Percentiles rank a stretch among this genome's conserved stretches.
These are phyloP conservation scores for Wickerhamiella azymoides DNA, from an alignment of 805 yeast genomes.

Conservation along the genomic window DNA sequence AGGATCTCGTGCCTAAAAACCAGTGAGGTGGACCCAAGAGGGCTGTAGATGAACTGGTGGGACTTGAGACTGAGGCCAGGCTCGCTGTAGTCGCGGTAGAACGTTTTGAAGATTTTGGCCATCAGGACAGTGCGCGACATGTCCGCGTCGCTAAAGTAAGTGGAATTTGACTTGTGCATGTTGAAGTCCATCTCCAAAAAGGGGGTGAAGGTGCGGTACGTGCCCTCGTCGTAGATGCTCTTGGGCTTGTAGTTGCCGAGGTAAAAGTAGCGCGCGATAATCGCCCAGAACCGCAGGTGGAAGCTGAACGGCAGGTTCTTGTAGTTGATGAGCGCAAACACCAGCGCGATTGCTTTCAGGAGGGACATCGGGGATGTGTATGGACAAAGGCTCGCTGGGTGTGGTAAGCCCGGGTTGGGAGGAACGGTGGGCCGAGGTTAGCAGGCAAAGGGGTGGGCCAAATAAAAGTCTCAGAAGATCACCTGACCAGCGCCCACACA, in stretches of 20 bases:
- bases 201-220: slow-evolving; percentile 44
- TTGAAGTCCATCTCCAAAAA: slow-evolving; percentile 76
- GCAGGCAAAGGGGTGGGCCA: too few species aligned
- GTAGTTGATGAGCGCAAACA: slow-evolving; percentile 31
- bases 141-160: slow-evolving; percentile 73
- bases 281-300: slow-evolving; percentile 44
- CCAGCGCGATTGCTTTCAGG: slow-evolving; percentile 8
- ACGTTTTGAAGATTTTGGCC: slow-evolving; percentile 40
- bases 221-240: slow-evolving; percentile 30
- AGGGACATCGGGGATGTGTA: neutral
- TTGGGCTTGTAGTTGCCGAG: slow-evolving; percentile 16
- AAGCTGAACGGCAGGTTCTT: slow-evolving; percentile 61
- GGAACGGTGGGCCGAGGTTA: too few species aligned
- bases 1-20: slow-evolving; percentile 59
- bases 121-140: slow-evolving; percentile 56
- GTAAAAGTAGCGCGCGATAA: slow-evolving; percentile 30
- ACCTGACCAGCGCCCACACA: too few species aligned
- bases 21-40: slow-evolving; percentile 61
- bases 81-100: slow-evolving; percentile 35
- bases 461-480: too few species aligned
- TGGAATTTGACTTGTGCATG: slow-evolving; percentile 75
- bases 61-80: slow-evolving; percentile 18
- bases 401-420: neutral
- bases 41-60: slow-evolving; percentile 43
- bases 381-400: too few species aligned